A percentile compares a stretch with the other conserved stretches of the same genome.
These are phyloP conservation scores for Tetracentron sinense DNA, from an alignment of 164 flowering plant genomes.

Conservation along the genomic window DNA sequence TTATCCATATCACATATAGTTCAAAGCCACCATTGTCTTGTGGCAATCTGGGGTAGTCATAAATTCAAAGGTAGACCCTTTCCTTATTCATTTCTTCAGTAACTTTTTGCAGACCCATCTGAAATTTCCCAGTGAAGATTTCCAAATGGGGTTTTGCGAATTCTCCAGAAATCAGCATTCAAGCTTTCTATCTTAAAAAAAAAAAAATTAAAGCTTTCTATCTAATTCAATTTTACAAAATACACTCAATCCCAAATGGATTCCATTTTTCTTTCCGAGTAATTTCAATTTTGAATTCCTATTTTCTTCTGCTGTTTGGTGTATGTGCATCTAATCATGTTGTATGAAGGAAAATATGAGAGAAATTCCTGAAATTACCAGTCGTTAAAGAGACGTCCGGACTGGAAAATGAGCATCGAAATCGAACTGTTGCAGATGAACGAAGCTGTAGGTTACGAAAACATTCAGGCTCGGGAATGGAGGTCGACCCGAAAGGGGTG, in stretches of 20 bases:
- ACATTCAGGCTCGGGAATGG: neutral
- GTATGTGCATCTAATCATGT: neutral
- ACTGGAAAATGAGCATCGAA: slow-evolving; percentile 32
- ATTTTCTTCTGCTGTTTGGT: neutral
- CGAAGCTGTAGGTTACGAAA: neutral
- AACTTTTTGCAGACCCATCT: too few relatives aligned
- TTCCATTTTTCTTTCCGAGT: neutral
- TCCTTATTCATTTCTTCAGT: too few relatives aligned
- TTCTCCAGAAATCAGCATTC: neutral
- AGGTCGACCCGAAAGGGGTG: neutral
- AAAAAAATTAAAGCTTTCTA: too few relatives aligned
- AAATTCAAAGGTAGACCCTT: too few relatives aligned
- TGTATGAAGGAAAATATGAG: neutral
- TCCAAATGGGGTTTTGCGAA: neutral
- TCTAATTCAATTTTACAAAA: neutral
- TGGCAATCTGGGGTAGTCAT: too few relatives aligned
- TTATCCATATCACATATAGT: too few relatives aligned
- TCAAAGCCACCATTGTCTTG: too few relatives aligned
- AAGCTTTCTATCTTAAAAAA: too few relatives aligned
- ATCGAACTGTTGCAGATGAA: slow-evolving; percentile 3
- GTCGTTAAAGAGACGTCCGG: slow-evolving; percentile 20
- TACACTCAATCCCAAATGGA: neutral
- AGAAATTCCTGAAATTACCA: slow-evolving; percentile 20
- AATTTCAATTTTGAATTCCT: neutral
- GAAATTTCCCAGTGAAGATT: neutral